These are phyloP conservation scores for Coniochaeta sp. DNA, from an alignment of 2,329 filamentous ascomycete genomes.

Conservation along the genomic window DNA sequence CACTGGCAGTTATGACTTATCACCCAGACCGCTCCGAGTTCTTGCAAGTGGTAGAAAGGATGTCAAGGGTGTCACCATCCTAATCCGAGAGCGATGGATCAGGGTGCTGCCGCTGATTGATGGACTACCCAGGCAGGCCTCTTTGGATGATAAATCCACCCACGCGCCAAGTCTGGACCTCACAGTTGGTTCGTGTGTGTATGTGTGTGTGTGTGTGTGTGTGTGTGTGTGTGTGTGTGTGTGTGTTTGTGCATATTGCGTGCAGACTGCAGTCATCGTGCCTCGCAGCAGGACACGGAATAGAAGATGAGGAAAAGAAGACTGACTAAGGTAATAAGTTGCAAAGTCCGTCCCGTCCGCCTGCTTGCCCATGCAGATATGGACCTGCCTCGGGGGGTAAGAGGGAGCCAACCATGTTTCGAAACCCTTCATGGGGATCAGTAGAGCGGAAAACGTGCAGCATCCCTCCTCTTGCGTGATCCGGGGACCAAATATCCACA, in stretches of 20 bases:
- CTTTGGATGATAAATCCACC: background rate
- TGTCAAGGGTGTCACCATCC: background rate
- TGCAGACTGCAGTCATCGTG: background rate
- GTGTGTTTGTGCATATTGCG: background rate
- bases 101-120: background rate
- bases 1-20: background rate
- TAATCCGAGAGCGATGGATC: background rate
- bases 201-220: too few species aligned
- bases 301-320: background rate
- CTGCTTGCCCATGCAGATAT: too few species aligned
- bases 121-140: background rate
- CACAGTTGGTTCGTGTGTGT: background rate
- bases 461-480: constrained; percentile 1
- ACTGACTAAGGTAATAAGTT: too few species aligned
- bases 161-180: background rate
- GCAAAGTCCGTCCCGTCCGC: too few species aligned
- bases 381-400: background rate
- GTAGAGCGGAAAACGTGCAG: background rate
- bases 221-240: too few species aligned
- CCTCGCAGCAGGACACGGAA: background rate
- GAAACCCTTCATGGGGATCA: background rate
- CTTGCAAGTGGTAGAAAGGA: too few species aligned
- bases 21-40: too few species aligned
- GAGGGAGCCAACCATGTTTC: background rate
- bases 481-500: background rate